Base-by-base conservation (phyloP, 176 grass and related monocot genomes). In the Paspalum notatum region DNA sequence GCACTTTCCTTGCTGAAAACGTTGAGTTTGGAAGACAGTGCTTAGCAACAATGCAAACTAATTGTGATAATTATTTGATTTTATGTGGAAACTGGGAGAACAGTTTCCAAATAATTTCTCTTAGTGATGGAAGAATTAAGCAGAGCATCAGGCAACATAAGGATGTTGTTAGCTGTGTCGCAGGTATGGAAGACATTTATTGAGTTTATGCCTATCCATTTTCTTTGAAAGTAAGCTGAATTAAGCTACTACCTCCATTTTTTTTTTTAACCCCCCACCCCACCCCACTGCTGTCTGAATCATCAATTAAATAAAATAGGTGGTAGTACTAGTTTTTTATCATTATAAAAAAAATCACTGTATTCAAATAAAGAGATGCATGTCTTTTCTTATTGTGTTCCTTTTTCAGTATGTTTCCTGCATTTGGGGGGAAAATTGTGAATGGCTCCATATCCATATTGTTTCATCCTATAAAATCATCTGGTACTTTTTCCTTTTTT, bases 71-170 rank as follows among this genome's bases (percentile, higher is more conserved):
- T 84, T 98, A 98, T 82, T 89, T 98, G 62, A 89, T 98, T 85
- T 87, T 87, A 61, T 92, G 95, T 77, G 95, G 95, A 53, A 98
- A 98, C 70, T 98, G 95, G 95, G 95, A 98, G 80, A 98, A 98
- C 56, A 98, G 95, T 77, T 98, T 95, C 72, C 95, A 95, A 82
- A 86, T 98, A 47, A 93, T 98, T 88, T 98, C 92, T 24, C 81
- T 93, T 78, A 89, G 80, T 88, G 95, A 98, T 85, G 95, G 90
- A 66, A 94, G 76, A 89, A 98, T 95, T 83, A 82, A 95, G 82
- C 95, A 98, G 90, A 95, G 86, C 82, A 89, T 98, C 48, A 81
- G 92, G 64, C 95, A 95, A 63, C 95, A 98, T 78, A 98, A 95
- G 78, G 95, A 98, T 87, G 95, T 98, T 56, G 95, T 98, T 52